Evolutionary conservation across 352 stramenopile genomes (phyloP).

Genomic region (Phytophthora pluvialis): DNA sequence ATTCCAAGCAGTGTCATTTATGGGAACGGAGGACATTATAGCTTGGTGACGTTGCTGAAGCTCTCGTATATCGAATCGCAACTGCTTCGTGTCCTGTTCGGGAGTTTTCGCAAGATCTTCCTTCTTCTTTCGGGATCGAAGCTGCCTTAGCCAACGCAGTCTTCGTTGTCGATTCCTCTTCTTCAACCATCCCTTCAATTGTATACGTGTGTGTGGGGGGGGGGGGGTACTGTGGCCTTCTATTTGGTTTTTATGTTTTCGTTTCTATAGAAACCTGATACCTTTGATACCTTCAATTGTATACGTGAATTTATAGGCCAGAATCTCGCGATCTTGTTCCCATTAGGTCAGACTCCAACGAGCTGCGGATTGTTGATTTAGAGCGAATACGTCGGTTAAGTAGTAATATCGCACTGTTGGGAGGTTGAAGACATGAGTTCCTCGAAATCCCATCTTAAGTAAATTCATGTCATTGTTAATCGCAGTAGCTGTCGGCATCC

Average conservation of each 20-base stretch:
- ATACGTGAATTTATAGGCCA: not conserved
- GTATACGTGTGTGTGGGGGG: too few species aligned
- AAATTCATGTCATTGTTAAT: too few species aligned
- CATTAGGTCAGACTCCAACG: not conserved
- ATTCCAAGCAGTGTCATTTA: constrained; percentile 1
- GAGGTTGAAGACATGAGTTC: constrained; percentile 8
- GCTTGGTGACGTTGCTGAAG: constrained; percentile 6
- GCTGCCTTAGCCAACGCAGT: not conserved
- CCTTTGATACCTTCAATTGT: too few species aligned
- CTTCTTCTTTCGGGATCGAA: constrained; percentile 15
- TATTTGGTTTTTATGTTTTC: too few species aligned
- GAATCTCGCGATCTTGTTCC: not conserved
- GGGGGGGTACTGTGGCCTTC: too few species aligned
- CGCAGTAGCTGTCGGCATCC: too few species aligned
- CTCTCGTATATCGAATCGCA: not conserved
- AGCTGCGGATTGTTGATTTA: not conserved
- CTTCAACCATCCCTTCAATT: not conserved
- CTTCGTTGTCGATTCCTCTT: constrained; percentile 6
- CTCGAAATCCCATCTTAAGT: not conserved
- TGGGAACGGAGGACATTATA: not conserved
- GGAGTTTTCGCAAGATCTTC: not conserved
- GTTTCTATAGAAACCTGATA: too few species aligned
- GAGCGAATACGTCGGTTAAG: not conserved
- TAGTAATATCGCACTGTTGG: not conserved
- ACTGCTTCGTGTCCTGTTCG: not conserved